Evolutionary conservation across 805 yeast genomes (phyloP).

Genomic region (Nematodospora valgi): DNA sequence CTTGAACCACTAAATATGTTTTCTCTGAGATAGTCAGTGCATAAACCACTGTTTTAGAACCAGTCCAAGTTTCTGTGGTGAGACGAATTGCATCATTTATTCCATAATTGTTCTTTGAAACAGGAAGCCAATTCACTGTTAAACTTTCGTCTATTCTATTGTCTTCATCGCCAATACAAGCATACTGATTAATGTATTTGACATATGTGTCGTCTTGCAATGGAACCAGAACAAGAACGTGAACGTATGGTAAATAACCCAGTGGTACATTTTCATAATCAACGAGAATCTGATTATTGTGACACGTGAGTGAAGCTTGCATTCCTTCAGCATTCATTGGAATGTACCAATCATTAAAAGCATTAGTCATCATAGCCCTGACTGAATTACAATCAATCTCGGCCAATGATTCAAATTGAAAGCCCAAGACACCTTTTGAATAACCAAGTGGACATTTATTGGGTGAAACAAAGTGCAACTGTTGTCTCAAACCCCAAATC

Average conservation of each 20-base stretch:
- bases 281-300: conserved; percentile 14
- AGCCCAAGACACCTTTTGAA: conserved; percentile 19
- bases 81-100: conserved; percentile 3
- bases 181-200: conserved; percentile 2
- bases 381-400: conserved; percentile 19
- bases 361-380: conserved; percentile 18
- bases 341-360: conserved; percentile 19
- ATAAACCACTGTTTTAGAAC: too few relatives aligned
- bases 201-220: conserved; percentile 4
- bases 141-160: background rate
- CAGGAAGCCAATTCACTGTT: conserved; percentile 1
- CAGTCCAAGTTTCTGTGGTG: conserved; percentile 2
- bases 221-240: conserved; percentile 7
- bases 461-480: conserved; percentile 12
- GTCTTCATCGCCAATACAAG: background rate
- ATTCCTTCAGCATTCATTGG: conserved; percentile 12
- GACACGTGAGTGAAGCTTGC: conserved; percentile 9
- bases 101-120: conserved; percentile 1
- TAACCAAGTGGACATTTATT: conserved; percentile 19
- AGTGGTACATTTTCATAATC: conserved; percentile 22
- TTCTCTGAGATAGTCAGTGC: too few relatives aligned
- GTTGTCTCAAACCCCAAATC: conserved; percentile 13
- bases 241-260: conserved; percentile 24
- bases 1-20: too few relatives aligned
- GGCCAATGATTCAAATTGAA: conserved; percentile 10